Evolutionary conservation across 2,329 filamentous ascomycete species (phyloP), one percentile per base, ranked within the genome.

Genomic region (Apiospora rasikravindrae): DNA sequence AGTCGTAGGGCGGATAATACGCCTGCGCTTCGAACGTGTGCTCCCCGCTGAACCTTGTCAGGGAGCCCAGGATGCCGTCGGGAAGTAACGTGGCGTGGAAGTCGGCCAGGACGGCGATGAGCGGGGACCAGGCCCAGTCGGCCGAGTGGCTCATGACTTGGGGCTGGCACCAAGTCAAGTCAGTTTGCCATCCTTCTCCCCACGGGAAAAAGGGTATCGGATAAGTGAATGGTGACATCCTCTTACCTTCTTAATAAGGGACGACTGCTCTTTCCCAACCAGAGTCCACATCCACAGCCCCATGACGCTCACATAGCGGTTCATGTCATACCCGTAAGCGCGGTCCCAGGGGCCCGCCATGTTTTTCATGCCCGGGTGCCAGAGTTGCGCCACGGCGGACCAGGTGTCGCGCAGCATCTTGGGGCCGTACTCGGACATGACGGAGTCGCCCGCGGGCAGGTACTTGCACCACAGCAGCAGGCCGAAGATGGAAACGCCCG

Each of bases 271-370:
- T 70, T 88, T 86, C 11, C 88, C 88, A 6, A 89, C 82, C 4
- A 90, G 73, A 0, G 86, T 85, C 89, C 89, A 91, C 73, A 91
- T 84, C 80, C 89, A 89, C 19, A 89, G 78, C 0, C 86, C 86
- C 78, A 91, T 85, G 68, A 91, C 83, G 70, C 87, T 87, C 4
- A 91, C 78, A 75, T 91, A 91, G 8, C 85, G 81, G 71, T 89
- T 90, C 89, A 91, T 90, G 73, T 92, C 89, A 72, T 87, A 91
- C 0, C 89, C 89, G 73, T 92, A 92, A 0, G 86, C 83, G 0
- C 90, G 86, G 78, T 92, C 90, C 90, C 90, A 92, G 0, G 90
- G 90, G 0, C 90, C 90, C 2, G 89, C 89, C 67, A 91, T 84
- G 73, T 91, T 92, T 74, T 85, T 87, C 80, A 92, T 79, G 1